Conservation (phyloP, 2,329 filamentous ascomycete genomes). For the Ambrosiella cleistominuta region DNA sequence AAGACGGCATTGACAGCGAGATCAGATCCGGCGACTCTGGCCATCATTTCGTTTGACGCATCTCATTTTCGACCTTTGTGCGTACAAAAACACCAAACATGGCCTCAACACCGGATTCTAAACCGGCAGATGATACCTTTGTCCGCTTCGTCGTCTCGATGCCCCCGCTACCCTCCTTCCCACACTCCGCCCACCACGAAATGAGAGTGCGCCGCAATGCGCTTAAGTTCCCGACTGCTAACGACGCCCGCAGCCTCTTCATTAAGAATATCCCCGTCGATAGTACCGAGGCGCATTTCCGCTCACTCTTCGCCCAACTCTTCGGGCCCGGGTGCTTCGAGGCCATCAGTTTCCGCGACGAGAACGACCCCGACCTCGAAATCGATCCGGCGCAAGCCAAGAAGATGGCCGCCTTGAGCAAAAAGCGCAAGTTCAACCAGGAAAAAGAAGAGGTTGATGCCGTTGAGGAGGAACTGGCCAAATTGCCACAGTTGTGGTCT, state of each 20-base stretch:
- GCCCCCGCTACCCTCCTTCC: conserved; percentile 43
- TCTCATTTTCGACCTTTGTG: background rate
- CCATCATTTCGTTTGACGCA: background rate
- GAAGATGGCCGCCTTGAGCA: conserved; percentile 25
- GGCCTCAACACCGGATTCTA: conserved; percentile 8
- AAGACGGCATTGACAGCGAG: background rate
- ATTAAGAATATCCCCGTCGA: conserved; percentile 80
- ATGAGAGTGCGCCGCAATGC: conserved; percentile 73
- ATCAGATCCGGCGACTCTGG: background rate
- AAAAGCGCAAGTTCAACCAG: conserved; percentile 29
- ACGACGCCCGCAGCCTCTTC: conserved; percentile 68
- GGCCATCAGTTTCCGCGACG: conserved; percentile 54
- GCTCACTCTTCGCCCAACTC: conserved; percentile 55
- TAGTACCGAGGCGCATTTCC: conserved; percentile 59
- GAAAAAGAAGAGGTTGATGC: conserved; percentile 38
- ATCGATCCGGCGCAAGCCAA: conserved; percentile 22
- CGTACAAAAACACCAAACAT: conserved; percentile 2
- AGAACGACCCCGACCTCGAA: conserved; percentile 26
- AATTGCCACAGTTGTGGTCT: conserved; percentile 57
- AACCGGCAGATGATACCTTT: conserved; percentile 37
- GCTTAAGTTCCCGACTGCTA: conserved; percentile 55
- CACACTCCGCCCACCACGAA: conserved; percentile 48
- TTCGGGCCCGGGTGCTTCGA: conserved; percentile 67
- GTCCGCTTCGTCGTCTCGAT: conserved; percentile 51
- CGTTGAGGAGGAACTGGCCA: conserved; percentile 38